These are phyloP conservation scores for Pichia sp. DNA, from an alignment of 1,139 yeast genomes.

Conservation along the genomic window DNA sequence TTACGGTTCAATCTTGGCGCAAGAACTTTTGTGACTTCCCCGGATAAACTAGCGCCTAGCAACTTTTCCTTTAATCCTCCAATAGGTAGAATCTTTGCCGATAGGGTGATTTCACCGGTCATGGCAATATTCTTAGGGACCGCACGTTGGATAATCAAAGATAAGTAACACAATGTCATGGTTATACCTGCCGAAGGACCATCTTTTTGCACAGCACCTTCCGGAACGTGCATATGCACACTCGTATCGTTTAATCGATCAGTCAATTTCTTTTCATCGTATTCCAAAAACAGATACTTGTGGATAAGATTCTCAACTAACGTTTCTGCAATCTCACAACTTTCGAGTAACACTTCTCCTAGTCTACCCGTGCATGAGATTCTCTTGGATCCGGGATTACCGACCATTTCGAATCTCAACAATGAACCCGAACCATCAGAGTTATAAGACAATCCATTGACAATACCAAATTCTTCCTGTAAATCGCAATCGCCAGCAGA, in stretches of 20 bases:
- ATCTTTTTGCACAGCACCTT: slow-evolving; percentile 85
- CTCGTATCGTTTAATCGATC: slow-evolving; percentile 53
- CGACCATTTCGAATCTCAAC: slow-evolving; percentile 75
- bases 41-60: slow-evolving; percentile 79
- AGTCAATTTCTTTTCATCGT: slow-evolving; percentile 32
- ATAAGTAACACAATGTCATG: slow-evolving; percentile 77
- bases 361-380: slow-evolving; percentile 62
- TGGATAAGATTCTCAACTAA: slow-evolving; percentile 64
- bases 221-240: slow-evolving; percentile 84
- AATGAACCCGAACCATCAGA: slow-evolving; percentile 88
- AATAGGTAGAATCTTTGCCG: slow-evolving; percentile 85
- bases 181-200: slow-evolving; percentile 96
- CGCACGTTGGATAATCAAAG: slow-evolving; percentile 65
- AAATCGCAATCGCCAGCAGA: slow-evolving; percentile 31
- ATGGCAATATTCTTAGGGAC: slow-evolving; percentile 74
- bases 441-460: slow-evolving; percentile 89
- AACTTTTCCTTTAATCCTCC: slow-evolving; percentile 89
- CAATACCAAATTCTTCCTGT: slow-evolving; percentile 63
- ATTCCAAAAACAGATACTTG: slow-evolving; percentile 29
- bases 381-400: slow-evolving; percentile 46
- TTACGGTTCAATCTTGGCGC: slow-evolving; percentile 69
- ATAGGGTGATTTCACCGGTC: slow-evolving; percentile 91
- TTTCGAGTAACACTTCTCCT: slow-evolving; percentile 81
- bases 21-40: slow-evolving; percentile 57
- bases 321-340: slow-evolving; percentile 76